phyloP scores from a whole-genome alignment of 345 rosid species.

The Turritis glabra region DNA sequence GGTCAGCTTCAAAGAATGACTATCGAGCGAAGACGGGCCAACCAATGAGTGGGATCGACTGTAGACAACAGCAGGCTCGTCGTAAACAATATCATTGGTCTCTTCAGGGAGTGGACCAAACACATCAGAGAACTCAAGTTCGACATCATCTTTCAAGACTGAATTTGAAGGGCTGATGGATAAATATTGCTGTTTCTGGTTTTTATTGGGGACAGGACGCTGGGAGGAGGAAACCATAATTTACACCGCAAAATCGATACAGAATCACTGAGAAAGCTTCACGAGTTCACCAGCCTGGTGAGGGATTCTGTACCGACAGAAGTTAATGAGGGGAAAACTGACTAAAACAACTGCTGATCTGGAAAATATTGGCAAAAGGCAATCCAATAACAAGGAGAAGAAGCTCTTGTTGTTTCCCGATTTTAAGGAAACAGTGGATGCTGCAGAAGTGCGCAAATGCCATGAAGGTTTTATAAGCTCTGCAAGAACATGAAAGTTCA shows the following conservation, averaged over 20 bases:
- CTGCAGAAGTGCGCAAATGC: slow-evolving; percentile 63
- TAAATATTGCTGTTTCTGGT: slow-evolving; percentile 24
- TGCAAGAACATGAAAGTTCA: slow-evolving; percentile 40
- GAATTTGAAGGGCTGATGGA: slow-evolving; percentile 31
- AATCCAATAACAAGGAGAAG: slow-evolving; percentile 75
- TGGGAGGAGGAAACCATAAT: slow-evolving; percentile 42
- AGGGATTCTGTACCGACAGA: slow-evolving; percentile 46
- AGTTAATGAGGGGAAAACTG: slow-evolving; percentile 56
- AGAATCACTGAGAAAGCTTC: slow-evolving; percentile 27
- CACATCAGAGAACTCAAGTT: slow-evolving; percentile 42
- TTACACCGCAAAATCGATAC: not conserved
- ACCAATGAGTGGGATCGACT: slow-evolving; percentile 87
- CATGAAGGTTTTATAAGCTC: slow-evolving; percentile 81
- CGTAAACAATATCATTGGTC: slow-evolving; percentile 38
- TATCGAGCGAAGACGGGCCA: slow-evolving; percentile 72
- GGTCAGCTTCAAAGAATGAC: slow-evolving; percentile 64
- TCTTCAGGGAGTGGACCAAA: slow-evolving; percentile 43
- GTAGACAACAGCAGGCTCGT: slow-evolving; percentile 69
- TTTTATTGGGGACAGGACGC: slow-evolving; percentile 24
- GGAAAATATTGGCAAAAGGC: slow-evolving; percentile 71
- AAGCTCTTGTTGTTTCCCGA: slow-evolving; percentile 85
- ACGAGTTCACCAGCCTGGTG: slow-evolving; percentile 35
- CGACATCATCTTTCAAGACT: slow-evolving; percentile 29
- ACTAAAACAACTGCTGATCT: slow-evolving; percentile 53
- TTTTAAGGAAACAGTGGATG: slow-evolving; percentile 85